phyloP scores from a whole-genome alignment of 2,329 filamentous ascomycete genomes.

The Penicillium sp. region DNA sequence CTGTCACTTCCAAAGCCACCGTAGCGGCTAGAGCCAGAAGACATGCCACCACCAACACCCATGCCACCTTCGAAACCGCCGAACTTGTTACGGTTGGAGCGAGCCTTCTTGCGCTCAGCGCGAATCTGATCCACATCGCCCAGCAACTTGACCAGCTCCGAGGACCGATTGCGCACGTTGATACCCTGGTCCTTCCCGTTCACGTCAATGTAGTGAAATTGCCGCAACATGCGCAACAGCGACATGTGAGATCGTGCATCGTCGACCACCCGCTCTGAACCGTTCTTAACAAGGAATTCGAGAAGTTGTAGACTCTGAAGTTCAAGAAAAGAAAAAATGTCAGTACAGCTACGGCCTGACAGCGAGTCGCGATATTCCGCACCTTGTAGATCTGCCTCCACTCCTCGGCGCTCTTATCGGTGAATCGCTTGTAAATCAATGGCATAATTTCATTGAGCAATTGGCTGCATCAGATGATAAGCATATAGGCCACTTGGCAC shows the following conservation, averaged over 20 bases:
- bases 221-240: slow-evolving; percentile 94
- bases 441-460: slow-evolving; percentile 99
- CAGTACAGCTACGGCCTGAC: neutral
- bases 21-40: slow-evolving; percentile 65
- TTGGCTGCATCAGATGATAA: slow-evolving; percentile 62
- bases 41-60: slow-evolving; percentile 58
- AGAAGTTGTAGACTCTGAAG: slow-evolving; percentile 77
- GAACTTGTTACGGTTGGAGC: slow-evolving; percentile 90
- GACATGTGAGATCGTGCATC: slow-evolving; percentile 94
- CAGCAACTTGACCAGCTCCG: slow-evolving; percentile 92
- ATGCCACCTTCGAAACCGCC: slow-evolving; percentile 86
- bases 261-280: slow-evolving; percentile 95
- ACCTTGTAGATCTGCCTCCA: slow-evolving; percentile 99
- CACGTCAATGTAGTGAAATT: slow-evolving; percentile 94
- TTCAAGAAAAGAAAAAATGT: neutral
- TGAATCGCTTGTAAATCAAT: slow-evolving; percentile 99
- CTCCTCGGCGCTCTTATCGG: slow-evolving; percentile 95
- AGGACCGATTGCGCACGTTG: slow-evolving; percentile 94
- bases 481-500: slow-evolving; percentile 6
- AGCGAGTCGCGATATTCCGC: slow-evolving; percentile 3
- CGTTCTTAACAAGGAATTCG: slow-evolving; percentile 97
- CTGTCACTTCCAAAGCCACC: slow-evolving; percentile 89
- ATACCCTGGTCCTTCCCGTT: slow-evolving; percentile 99
- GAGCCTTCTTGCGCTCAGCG: slow-evolving; percentile 79
- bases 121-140: slow-evolving; percentile 65